These are phyloP conservation scores for Aspergillus wentii DNA, from an alignment of 495 filamentous ascomycete genomes.

Conservation along the genomic window DNA sequence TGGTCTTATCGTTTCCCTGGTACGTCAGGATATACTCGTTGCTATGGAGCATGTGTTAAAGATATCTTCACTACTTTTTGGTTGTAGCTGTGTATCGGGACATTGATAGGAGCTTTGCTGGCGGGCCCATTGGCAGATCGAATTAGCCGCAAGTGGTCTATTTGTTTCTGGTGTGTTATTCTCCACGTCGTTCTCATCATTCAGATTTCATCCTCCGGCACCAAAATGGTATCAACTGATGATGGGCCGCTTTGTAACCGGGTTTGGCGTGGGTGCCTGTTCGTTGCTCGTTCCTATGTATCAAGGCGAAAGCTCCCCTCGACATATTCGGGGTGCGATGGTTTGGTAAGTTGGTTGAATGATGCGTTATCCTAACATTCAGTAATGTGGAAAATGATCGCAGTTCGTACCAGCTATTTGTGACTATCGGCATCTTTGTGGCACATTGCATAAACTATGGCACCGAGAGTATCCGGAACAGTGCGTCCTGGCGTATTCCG, in stretches of 20 bases:
- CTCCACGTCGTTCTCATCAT: slow-evolving; percentile 60
- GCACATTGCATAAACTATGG: slow-evolving; percentile 78
- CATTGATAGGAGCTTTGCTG: slow-evolving; percentile 57
- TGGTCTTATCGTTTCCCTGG: slow-evolving; percentile 48
- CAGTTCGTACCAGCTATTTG: slow-evolving; percentile 83
- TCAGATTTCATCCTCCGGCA: slow-evolving; percentile 53
- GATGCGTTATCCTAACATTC: too few species aligned
- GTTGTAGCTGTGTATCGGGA: slow-evolving; percentile 57
- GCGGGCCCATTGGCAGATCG: slow-evolving; percentile 48
- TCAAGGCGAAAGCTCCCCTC: too few species aligned
- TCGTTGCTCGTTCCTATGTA: slow-evolving; percentile 67
- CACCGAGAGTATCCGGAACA: slow-evolving; percentile 49
- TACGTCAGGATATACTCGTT: slow-evolving; percentile 10
- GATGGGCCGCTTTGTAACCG: slow-evolving; percentile 51
- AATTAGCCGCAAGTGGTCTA: slow-evolving; percentile 45
- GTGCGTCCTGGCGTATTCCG: slow-evolving; percentile 70
- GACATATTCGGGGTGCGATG: too few species aligned
- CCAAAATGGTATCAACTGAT: slow-evolving; percentile 46
- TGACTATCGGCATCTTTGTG: slow-evolving; percentile 78
- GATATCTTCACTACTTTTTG: too few species aligned
- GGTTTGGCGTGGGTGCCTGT: slow-evolving; percentile 60
- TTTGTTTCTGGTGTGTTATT: slow-evolving; percentile 50
- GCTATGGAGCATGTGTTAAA: too few species aligned
- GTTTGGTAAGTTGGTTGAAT: too few species aligned
- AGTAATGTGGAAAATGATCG: too few species aligned